Base-by-base conservation (phyloP, 192 early-diverging fungal species). In the Backusella psychrophila region DNA sequence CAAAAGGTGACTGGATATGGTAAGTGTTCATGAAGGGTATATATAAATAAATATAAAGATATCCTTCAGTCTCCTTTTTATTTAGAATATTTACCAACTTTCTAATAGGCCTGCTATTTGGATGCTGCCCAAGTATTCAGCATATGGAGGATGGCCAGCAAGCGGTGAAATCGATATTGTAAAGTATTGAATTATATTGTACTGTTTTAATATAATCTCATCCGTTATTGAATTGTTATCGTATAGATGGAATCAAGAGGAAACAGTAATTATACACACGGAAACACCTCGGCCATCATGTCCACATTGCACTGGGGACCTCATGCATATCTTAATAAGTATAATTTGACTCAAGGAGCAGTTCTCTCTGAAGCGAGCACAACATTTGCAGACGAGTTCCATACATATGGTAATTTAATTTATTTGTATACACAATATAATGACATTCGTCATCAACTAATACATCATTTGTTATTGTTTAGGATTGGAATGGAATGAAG, bases 241-340 rank as follows among this genome's bases (percentile, higher is more conserved):
- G 12, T 36, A 1, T 76, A 78, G 77, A 74, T 78, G 76, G 88
- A 91, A 76, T 76, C 85, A 4, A 82, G 87, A 15, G 90, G 89
- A 31, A 91, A 91, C 74, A 79, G 69, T 26, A 79, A 86, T 7
- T 84, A 85, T 38, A 35, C 76, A 0, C 66, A 36, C 2, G 84
- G 85, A 65, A 80, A 83, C 17, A 21, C 65, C 52, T 75, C 87
- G 53, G 78, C 75, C 6, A 73, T 88, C 7, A 79, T 82, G 5
- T 87, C 81, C 1, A 91, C 89, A 39, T 68, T 91, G 9, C 91
- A 92, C 41, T 92, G 91, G 91, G 91, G 91, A 6, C 87, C 90
- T 19, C 80, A 80, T 17, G 78, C 52, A 34, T 77, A 80, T 33
- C 70, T 83, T 59, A 91, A 91, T 67, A 35, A 77, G 9, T 90